These are phyloP conservation scores for Aspergillus cristatus DNA, from an alignment of 495 filamentous ascomycete genomes.

Conservation along the genomic window DNA sequence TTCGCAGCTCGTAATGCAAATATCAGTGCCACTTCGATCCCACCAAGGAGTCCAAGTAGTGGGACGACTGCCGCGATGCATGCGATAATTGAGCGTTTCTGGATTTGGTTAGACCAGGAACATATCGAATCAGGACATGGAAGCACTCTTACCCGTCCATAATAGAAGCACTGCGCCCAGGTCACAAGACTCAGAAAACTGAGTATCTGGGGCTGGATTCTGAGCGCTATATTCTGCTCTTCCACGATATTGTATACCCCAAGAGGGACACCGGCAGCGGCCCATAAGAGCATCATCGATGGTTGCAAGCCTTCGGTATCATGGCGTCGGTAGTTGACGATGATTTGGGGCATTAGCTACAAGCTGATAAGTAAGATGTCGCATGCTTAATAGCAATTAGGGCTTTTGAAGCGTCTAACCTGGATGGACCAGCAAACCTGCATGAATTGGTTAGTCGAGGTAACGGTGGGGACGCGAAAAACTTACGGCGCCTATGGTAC, in stretches of 20 bases:
- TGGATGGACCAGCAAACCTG: constrained; percentile 47
- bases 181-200: constrained; percentile 52
- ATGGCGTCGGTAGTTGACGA: constrained; percentile 54
- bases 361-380: no score
- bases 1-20: constrained; percentile 39
- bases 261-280: constrained; percentile 51
- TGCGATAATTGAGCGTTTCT: constrained; percentile 37
- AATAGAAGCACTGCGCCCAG: constrained; percentile 58
- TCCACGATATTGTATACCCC: constrained; percentile 57
- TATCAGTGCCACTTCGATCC: constrained; percentile 41
- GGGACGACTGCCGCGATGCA: constrained; percentile 29
- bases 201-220: constrained; percentile 54
- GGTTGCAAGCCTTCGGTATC: constrained; percentile 49
- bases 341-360: constrained; percentile 55
- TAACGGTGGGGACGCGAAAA: not conserved
- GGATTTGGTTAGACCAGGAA: not conserved
- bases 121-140: constrained; percentile 1
- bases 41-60: constrained; percentile 37
- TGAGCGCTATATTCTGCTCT: constrained; percentile 50
- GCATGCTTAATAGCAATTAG: constrained; percentile 4
- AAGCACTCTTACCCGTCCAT: constrained; percentile 44
- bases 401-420: constrained; percentile 11
- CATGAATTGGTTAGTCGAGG: not conserved
- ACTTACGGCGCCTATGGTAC: constrained; percentile 44
- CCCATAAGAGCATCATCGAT: constrained; percentile 62